Percentiles rank a stretch among this genome's conserved stretches.
phyloP scores from a whole-genome alignment of 2,329 filamentous ascomycete genomes.

The Aspergillus niger region DNA sequence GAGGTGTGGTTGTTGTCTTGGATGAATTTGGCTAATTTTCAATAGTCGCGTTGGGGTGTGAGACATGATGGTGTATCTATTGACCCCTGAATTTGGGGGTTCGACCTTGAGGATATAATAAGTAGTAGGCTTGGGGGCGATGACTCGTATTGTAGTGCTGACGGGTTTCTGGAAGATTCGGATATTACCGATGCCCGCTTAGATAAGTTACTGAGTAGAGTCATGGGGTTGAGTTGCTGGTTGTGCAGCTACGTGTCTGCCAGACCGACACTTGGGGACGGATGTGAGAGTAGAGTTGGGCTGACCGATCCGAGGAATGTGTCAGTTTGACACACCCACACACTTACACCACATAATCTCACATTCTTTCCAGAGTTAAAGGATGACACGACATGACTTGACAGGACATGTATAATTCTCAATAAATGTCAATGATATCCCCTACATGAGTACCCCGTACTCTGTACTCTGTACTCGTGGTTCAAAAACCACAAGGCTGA shows the following conservation, averaged over 20 bases:
- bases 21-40: background rate
- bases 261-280: background rate
- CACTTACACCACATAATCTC: background rate
- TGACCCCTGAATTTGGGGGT: background rate
- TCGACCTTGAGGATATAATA: background rate
- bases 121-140: background rate
- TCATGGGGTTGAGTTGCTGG: no score
- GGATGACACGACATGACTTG: no score
- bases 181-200: background rate
- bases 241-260: background rate
- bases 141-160: background rate
- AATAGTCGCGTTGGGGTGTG: background rate
- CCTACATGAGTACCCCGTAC: no score
- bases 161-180: conserved; percentile 3
- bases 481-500: no score
- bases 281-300: background rate
- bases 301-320: background rate
- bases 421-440: no score
- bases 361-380: no score
- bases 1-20: background rate
- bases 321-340: background rate
- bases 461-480: no score
- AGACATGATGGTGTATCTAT: background rate
- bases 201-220: no score
- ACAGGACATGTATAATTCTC: no score